Evolutionary conservation across 2,329 filamentous ascomycete species (phyloP).

Genomic region (Sarocladium strictum): DNA sequence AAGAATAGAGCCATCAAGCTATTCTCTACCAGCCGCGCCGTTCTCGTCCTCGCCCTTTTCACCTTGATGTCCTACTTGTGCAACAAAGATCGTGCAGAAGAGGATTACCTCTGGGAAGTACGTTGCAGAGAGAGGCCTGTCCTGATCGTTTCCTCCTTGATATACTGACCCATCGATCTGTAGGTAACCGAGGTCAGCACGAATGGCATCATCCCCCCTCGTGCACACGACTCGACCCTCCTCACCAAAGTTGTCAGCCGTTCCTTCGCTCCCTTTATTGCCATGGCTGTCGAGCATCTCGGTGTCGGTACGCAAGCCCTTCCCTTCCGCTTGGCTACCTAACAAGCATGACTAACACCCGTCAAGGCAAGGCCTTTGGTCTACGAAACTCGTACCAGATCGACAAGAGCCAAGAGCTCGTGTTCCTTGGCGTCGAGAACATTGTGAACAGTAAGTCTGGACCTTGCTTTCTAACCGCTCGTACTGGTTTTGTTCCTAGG

Average conservation of each 20-base stretch:
- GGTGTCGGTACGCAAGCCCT: constrained; percentile 43
- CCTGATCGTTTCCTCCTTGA: neutral
- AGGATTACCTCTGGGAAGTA: constrained; percentile 39
- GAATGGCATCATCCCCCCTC: constrained; percentile 45
- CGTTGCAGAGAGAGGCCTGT: too few relatives aligned
- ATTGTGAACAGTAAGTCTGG: constrained; percentile 47
- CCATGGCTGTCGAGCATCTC: constrained; percentile 56
- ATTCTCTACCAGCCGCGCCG: constrained; percentile 53
- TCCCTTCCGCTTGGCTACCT: neutral
- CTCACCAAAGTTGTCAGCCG: constrained; percentile 47
- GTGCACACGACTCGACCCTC: constrained; percentile 38
- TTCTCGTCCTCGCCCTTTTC: constrained; percentile 54
- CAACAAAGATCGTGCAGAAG: constrained; percentile 45
- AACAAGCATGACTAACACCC: neutral
- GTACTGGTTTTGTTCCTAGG: too few relatives aligned
- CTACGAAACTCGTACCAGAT: constrained; percentile 56
- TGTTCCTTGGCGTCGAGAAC: constrained; percentile 56
- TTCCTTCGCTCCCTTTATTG: constrained; percentile 56
- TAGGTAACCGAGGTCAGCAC: constrained; percentile 51
- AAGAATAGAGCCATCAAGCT: constrained; percentile 53
- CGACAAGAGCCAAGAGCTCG: constrained; percentile 60
- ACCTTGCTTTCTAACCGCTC: too few relatives aligned
- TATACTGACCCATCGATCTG: neutral
- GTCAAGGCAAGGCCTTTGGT: constrained; percentile 46
- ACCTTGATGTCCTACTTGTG: constrained; percentile 58